Conservation (phyloP, 768 basidiomycete species). For the Psilocybe subaeruginosa region DNA sequence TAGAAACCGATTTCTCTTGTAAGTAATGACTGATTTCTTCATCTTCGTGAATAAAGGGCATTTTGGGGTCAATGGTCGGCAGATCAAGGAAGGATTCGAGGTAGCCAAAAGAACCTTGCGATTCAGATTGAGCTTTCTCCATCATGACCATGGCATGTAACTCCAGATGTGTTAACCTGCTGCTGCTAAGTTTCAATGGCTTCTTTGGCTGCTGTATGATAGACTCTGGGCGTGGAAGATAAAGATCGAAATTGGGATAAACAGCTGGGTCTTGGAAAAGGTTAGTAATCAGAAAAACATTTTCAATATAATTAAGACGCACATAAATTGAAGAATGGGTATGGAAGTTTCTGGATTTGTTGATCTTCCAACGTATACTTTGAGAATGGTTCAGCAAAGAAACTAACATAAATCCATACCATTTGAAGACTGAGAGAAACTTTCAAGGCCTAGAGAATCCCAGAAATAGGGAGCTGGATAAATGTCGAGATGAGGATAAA, state of each 20-base stretch:
- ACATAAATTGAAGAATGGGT: slow-evolving; percentile 21
- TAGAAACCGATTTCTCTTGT: slow-evolving; percentile 2
- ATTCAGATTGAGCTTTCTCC: slow-evolving; percentile 24
- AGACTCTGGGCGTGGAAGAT: slow-evolving; percentile 11
- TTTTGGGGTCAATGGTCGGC: background rate
- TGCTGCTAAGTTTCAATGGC: slow-evolving; percentile 18
- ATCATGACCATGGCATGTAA: slow-evolving; percentile 41
- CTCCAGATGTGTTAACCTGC: slow-evolving; percentile 35
- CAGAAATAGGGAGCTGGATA: slow-evolving; percentile 20
- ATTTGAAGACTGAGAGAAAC: background rate
- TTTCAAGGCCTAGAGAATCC: background rate
- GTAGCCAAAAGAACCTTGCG: slow-evolving; percentile 16
- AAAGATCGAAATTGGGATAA: slow-evolving; percentile 26
- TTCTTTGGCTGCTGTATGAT: slow-evolving; percentile 1
- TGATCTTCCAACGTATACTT: background rate
- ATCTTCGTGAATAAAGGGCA: slow-evolving; percentile 2
- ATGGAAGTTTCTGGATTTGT: background rate
- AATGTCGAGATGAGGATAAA: slow-evolving; percentile 28
- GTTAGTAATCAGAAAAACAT: background rate
- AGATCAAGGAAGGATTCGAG: slow-evolving; percentile 5
- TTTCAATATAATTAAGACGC: slow-evolving; percentile 3
- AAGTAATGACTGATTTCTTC: slow-evolving; percentile 3
- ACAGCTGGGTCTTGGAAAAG: slow-evolving; percentile 19
- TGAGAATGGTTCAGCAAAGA: background rate
- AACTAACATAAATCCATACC: background rate